Evolutionary conservation across 1,284 basidiomycete species (phyloP).

Genomic region (Leccinum subspadiceum): DNA sequence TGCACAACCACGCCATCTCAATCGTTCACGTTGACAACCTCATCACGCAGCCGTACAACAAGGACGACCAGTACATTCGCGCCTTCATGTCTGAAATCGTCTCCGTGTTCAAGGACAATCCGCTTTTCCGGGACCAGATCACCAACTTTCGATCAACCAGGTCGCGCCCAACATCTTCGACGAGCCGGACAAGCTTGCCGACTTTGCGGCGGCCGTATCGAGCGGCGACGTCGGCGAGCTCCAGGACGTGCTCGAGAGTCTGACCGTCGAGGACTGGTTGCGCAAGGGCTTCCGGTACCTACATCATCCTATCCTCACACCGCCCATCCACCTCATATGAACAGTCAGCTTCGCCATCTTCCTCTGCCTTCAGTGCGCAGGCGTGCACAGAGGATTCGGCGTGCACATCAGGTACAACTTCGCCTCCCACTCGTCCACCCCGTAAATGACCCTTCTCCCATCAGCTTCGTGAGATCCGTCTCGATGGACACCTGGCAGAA

Average conservation of each 20-base stretch:
- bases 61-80: slow-evolving; percentile 91
- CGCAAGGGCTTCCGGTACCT: slow-evolving; percentile 86
- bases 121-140: slow-evolving; percentile 97
- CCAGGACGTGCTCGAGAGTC: slow-evolving; percentile 90
- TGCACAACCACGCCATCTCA: slow-evolving; percentile 87
- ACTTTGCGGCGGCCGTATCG: slow-evolving; percentile 96
- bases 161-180: slow-evolving; percentile 97
- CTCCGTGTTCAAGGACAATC: slow-evolving; percentile 95
- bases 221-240: slow-evolving; percentile 89
- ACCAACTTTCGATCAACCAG: slow-evolving; percentile 94
- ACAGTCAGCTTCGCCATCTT: slow-evolving; percentile 75
- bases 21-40: slow-evolving; percentile 91
- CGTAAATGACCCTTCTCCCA: slow-evolving; percentile 14
- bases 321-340: slow-evolving; percentile 5
- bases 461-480: slow-evolving; percentile 86
- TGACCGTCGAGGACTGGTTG: slow-evolving; percentile 86
- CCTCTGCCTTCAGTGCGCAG: slow-evolving; percentile 90
- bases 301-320: not conserved
- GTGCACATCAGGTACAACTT: slow-evolving; percentile 71
- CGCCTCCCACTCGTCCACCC: not conserved
- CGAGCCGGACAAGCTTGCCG: slow-evolving; percentile 96
- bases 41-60: slow-evolving; percentile 79
- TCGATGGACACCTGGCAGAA: slow-evolving; percentile 97
- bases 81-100: slow-evolving; percentile 98
- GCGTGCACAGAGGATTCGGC: slow-evolving; percentile 84